These are phyloP conservation scores for Fusarium guadeloupense DNA, from an alignment of 2,329 filamentous ascomycete species.

Conservation along the genomic window DNA sequence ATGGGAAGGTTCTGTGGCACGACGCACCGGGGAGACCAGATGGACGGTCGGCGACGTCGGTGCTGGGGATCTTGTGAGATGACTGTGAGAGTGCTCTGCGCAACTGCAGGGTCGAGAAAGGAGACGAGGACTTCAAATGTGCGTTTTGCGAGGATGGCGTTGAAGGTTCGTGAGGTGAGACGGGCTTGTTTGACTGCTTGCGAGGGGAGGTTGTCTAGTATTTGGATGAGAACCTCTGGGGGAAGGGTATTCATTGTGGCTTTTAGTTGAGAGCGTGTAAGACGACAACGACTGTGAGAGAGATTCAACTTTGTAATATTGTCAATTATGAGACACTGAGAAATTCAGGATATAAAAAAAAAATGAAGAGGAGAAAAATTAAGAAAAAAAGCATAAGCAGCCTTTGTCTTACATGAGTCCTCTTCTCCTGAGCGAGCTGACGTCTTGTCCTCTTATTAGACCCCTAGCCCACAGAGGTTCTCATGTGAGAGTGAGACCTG, in stretches of 20 bases:
- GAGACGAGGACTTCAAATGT: slow-evolving; percentile 44
- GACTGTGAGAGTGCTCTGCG: slow-evolving; percentile 36
- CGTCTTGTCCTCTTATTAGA: slow-evolving; percentile 6
- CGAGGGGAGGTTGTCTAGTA: slow-evolving; percentile 41
- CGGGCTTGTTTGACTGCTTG: slow-evolving; percentile 40
- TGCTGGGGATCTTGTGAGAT: slow-evolving; percentile 36
- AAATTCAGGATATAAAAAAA: background rate
- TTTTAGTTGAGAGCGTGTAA: background rate
- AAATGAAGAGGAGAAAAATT: background rate
- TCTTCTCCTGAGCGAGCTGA: slow-evolving; percentile 14
- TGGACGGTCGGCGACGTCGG: slow-evolving; percentile 37
- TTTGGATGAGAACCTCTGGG: slow-evolving; percentile 44
- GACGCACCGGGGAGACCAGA: slow-evolving; percentile 51
- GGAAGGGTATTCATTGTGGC: slow-evolving; percentile 47
- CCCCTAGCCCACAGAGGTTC: slow-evolving; percentile 30
- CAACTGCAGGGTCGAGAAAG: slow-evolving; percentile 44
- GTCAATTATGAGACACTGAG: background rate
- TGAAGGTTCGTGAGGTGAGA: slow-evolving; percentile 48
- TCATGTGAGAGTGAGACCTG: slow-evolving; percentile 33
- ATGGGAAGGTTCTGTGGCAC: slow-evolving; percentile 45
- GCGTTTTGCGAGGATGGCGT: slow-evolving; percentile 42
- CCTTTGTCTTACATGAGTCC: background rate
- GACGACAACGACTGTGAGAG: background rate
- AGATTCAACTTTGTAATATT: background rate
- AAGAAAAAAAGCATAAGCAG: background rate